phyloP scores from a whole-genome alignment of 2,329 filamentous ascomycete genomes.

The Pseudopyricularia cyperi region DNA sequence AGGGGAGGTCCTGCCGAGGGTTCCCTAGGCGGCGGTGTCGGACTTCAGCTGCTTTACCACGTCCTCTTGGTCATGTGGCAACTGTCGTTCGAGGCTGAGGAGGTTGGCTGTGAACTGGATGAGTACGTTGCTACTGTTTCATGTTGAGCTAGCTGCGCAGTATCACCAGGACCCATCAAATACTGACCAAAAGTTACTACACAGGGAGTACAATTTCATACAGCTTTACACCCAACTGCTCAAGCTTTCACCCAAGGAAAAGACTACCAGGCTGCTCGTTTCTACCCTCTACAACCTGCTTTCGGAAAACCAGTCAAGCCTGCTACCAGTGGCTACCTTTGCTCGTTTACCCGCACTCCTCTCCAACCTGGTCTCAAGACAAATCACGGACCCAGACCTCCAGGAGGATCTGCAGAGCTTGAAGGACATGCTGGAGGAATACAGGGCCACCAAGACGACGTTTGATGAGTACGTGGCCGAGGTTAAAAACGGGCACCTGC shows the following conservation, averaged over 20 bases:
- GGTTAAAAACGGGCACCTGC: slow-evolving; percentile 71
- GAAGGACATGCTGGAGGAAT: slow-evolving; percentile 51
- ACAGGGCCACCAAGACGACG: slow-evolving; percentile 59
- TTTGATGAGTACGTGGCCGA: slow-evolving; percentile 86
- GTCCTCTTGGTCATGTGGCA: slow-evolving; percentile 92
- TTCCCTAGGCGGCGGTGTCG: slow-evolving; percentile 65
- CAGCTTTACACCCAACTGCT: slow-evolving; percentile 86
- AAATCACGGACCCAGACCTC: slow-evolving; percentile 51
- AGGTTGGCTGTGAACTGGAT: slow-evolving; percentile 63
- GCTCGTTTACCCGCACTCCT: slow-evolving; percentile 64
- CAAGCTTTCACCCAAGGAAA: slow-evolving; percentile 89
- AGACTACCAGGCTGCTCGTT: slow-evolving; percentile 84
- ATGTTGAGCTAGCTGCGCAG: not conserved
- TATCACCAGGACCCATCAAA: not conserved
- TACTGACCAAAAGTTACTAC: not conserved
- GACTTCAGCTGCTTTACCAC: slow-evolving; percentile 79
- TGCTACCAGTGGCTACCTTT: slow-evolving; percentile 75
- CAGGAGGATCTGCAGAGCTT: slow-evolving; percentile 48
- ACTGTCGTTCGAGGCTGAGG: slow-evolving; percentile 81
- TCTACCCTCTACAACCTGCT: slow-evolving; percentile 85
- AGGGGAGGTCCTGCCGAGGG: slow-evolving; percentile 48
- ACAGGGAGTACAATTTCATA: slow-evolving; percentile 82
- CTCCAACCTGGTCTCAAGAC: slow-evolving; percentile 47
- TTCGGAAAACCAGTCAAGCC: slow-evolving; percentile 51
- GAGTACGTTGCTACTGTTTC: slow-evolving; percentile 43